These are phyloP conservation scores for Pecoramyces ruminantium DNA, from an alignment of 192 early-diverging fungal species.

Conservation along the genomic window DNA sequence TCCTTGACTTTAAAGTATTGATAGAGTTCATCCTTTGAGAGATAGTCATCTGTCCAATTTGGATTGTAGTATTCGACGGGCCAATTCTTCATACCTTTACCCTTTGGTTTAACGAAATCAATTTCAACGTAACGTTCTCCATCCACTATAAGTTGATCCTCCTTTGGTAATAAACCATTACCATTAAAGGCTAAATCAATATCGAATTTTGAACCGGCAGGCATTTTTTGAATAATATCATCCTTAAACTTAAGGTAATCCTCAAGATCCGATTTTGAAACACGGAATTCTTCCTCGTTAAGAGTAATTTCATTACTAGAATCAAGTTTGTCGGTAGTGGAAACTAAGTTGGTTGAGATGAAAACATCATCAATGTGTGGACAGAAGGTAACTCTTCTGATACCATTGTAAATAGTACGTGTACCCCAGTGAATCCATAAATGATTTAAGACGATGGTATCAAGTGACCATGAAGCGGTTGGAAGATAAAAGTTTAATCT, in stretches of 20 bases:
- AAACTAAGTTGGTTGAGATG: neutral
- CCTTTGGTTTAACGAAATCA: neutral
- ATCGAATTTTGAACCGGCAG: neutral
- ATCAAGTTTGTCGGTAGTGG: neutral
- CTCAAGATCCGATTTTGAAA: neutral
- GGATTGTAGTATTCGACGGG: neutral
- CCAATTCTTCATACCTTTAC: neutral
- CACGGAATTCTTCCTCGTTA: neutral
- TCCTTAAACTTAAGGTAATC: neutral
- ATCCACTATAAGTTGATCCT: neutral
- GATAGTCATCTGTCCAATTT: neutral
- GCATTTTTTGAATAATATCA: neutral
- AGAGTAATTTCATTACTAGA: neutral
- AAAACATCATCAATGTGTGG: neutral
- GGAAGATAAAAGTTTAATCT: neutral
- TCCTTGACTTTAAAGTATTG: neutral
- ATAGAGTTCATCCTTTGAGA: neutral
- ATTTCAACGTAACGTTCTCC: neutral
- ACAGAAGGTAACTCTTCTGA: neutral
- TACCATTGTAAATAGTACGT: neutral
- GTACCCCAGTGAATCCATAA: neutral
- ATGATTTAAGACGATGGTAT: neutral
- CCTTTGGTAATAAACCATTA: neutral
- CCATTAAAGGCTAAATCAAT: neutral
- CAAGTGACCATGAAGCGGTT: neutral